These are phyloP conservation scores for Lanmaoa rubissima DNA, from an alignment of 768 basidiomycete species.

Conservation along the genomic window DNA sequence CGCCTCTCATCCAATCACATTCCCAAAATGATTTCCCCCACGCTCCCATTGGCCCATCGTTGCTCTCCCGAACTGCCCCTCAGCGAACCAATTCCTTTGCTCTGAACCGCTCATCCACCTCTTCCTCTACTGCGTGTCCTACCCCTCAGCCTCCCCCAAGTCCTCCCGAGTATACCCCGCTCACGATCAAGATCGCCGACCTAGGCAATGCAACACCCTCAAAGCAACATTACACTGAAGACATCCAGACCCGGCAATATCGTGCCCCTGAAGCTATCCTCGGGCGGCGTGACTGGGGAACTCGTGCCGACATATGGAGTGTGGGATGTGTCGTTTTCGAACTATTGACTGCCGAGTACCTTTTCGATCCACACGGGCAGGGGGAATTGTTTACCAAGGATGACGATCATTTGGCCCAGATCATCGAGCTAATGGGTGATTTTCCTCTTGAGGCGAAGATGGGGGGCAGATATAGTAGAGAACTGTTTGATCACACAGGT, in stretches of 20 bases:
- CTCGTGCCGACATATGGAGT: slow-evolving; percentile 87
- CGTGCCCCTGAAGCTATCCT: slow-evolving; percentile 93
- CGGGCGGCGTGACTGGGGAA: slow-evolving; percentile 83
- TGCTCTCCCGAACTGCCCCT: slow-evolving; percentile 67
- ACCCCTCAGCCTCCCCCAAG: slow-evolving; percentile 25
- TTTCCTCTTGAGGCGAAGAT: slow-evolving; percentile 70
- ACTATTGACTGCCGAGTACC: slow-evolving; percentile 84
- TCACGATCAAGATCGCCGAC: slow-evolving; percentile 92
- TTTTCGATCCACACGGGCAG: slow-evolving; percentile 87
- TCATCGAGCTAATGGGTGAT: slow-evolving; percentile 88
- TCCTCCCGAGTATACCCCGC: slow-evolving; percentile 37
- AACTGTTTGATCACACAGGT: slow-evolving; percentile 79
- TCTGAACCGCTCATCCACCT: slow-evolving; percentile 22
- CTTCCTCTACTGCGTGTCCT: slow-evolving; percentile 20
- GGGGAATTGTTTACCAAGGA: slow-evolving; percentile 84
- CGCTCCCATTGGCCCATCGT: slow-evolving; percentile 43
- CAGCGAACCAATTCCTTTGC: slow-evolving; percentile 12
- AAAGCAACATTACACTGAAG: slow-evolving; percentile 88
- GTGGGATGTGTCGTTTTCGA: slow-evolving; percentile 91
- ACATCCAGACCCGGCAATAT: slow-evolving; percentile 96
- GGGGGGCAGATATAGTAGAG: slow-evolving; percentile 81
- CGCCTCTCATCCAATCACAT: slow-evolving; percentile 28
- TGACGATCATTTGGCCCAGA: slow-evolving; percentile 95
- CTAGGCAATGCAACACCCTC: slow-evolving; percentile 92
- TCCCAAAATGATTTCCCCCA: slow-evolving; percentile 17